Conservation (phyloP, 768 basidiomycete genomes). For the Pilatotrama ljubarskyi region DNA sequence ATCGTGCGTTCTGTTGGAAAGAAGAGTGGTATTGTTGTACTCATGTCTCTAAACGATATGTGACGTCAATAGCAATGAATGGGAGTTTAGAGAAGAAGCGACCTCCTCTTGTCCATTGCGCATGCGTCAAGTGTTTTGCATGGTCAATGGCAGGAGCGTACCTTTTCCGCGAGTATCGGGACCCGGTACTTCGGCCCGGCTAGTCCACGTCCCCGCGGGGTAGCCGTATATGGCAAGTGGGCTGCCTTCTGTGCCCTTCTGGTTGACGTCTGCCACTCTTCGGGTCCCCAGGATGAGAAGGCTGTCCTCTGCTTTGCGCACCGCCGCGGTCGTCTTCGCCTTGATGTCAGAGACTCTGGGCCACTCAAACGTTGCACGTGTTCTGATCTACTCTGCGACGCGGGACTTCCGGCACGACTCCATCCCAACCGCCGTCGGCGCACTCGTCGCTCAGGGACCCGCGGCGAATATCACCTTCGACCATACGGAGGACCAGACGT, state of each 20-base stretch:
- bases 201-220: too few relatives aligned
- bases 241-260: neutral
- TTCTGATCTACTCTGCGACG: constrained; percentile 40
- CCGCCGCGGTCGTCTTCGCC: neutral
- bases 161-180: too few relatives aligned
- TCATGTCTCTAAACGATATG: too few relatives aligned
- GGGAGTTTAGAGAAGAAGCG: too few relatives aligned
- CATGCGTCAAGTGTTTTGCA: too few relatives aligned
- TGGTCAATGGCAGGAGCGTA: too few relatives aligned
- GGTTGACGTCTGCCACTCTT: too few relatives aligned
- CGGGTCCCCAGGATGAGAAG: neutral
- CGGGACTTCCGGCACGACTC: constrained; percentile 50
- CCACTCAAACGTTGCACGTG: constrained; percentile 15
- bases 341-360: neutral
- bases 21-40: too few relatives aligned
- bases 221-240: neutral
- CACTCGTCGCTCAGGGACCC: constrained; percentile 28
- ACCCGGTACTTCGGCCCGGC: too few relatives aligned
- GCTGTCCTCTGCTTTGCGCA: neutral
- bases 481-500: constrained; percentile 43
- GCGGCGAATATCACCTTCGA: constrained; percentile 39
- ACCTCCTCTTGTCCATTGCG: too few relatives aligned
- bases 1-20: too few relatives aligned
- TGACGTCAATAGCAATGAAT: too few relatives aligned
- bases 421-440: constrained; percentile 49